Evolutionary conservation across 2,329 filamentous ascomycete species (phyloP), one percentile per base, ranked within the genome.

Genomic region (Colletotrichum ledebouriae): DNA sequence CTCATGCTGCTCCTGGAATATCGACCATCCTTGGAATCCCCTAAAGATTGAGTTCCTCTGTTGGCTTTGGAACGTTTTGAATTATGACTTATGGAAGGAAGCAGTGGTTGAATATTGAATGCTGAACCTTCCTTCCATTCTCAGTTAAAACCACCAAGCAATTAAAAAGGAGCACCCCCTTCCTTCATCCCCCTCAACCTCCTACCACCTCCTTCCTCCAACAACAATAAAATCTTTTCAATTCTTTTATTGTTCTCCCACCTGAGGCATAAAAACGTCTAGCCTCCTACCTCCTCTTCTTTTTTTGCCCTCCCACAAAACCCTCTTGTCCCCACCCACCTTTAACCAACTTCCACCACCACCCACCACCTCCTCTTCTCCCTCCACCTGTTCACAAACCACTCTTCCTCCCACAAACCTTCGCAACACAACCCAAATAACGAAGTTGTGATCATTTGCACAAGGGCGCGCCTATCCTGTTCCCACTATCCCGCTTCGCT

Each of bases 321-420:
- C 49, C 17, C 22, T n/a, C 10, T 52, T 17, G 29, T 17, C 29
- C 33, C 49, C 17, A 37, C 49, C 49, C 37, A 39, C 37, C 49
- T 33, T 50, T 22, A 29, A 29, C 15, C 12, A 29, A 29, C 33
- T 17, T 37, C 29, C n/a, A 1, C 9, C 49, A 20, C 49, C 22
- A 34, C 49, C 29, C 22, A 33, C 22, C 47, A 50, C 47, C 29
- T 50, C 47, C n/a, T 37, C 29, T 17, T 12, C 33, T 17, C 33
- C n/a, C 15, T 52, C 49, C 17, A 37, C 49, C 49, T 52, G 29
- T n/a, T 33, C 22, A 52, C 49, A 37, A 52, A n/a, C 49, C 49
- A 52, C 17, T 25, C 33, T 33, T n/a, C 15, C 22, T 33, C 29
- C 22, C 47, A 33, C 20, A 25, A 52, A 7, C 25, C n/a, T 34